Conservation (phyloP, 2,329 filamentous ascomycete species). For the Madurella fahalii region DNA sequence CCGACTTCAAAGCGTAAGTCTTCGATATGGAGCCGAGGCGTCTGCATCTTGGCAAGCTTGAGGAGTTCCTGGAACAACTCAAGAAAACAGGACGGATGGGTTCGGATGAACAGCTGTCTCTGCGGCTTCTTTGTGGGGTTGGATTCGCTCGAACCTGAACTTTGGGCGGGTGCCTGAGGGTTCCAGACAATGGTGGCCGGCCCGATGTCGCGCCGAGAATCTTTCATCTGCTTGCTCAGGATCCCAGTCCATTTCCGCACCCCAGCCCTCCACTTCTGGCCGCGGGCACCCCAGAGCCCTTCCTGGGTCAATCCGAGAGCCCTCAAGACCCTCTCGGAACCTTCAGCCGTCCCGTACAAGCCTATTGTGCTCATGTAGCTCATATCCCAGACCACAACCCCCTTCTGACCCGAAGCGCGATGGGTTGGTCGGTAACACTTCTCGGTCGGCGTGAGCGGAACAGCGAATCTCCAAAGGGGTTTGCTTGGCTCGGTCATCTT, state of each 20-base stretch:
- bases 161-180: constrained; percentile 34
- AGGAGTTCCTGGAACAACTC: constrained; percentile 63
- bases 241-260: constrained; percentile 46
- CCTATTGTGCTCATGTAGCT: constrained; percentile 90
- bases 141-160: constrained; percentile 12
- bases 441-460: constrained; percentile 79
- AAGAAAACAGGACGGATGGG: constrained; percentile 78
- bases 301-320: constrained; percentile 59
- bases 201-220: constrained; percentile 56
- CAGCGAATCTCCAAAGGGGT: constrained; percentile 84
- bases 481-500: constrained; percentile 76
- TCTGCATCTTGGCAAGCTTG: constrained; percentile 54
- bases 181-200: constrained; percentile 76
- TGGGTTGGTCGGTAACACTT: constrained; percentile 89
- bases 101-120: constrained; percentile 60
- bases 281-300: constrained; percentile 59
- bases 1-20: constrained; percentile 66
- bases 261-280: constrained; percentile 65
- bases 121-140: constrained; percentile 18
- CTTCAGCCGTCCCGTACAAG: constrained; percentile 62
- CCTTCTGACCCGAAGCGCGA: constrained; percentile 68
- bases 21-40: constrained; percentile 59
- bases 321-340: constrained; percentile 63
- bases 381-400: constrained; percentile 85
- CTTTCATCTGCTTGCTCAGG: constrained; percentile 52